phyloP scores from a whole-genome alignment of 768 basidiomycete species.

The Lanmaoa rubissima region DNA sequence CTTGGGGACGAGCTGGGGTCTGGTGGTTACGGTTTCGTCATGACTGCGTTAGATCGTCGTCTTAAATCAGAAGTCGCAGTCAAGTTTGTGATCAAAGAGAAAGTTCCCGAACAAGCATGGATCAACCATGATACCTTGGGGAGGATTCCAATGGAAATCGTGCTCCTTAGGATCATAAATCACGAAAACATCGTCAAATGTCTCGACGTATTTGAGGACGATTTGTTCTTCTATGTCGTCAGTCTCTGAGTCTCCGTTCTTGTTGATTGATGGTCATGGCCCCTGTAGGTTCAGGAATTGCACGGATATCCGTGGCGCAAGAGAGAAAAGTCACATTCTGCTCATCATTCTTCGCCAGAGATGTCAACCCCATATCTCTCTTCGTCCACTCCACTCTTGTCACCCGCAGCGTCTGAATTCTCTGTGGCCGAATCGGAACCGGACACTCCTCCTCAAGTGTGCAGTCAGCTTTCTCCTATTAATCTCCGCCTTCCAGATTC shows the following conservation, averaged over 20 bases:
- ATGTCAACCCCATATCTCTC: constrained; percentile 24
- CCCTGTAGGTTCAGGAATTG: constrained; percentile 77
- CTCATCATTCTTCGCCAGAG: constrained; percentile 25
- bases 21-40: constrained; percentile 95
- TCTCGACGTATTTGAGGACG: constrained; percentile 82
- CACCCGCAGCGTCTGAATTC: constrained; percentile 52
- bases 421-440: constrained; percentile 44
- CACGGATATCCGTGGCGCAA: constrained; percentile 89
- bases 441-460: constrained; percentile 41
- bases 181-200: constrained; percentile 85
- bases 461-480: constrained; percentile 23
- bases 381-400: constrained; percentile 51
- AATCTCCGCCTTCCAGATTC: constrained; percentile 18
- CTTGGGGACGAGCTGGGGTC: constrained; percentile 80
- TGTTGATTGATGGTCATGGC: neutral
- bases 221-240: constrained; percentile 84
- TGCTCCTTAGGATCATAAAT: constrained; percentile 67
- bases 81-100: constrained; percentile 89
- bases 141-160: constrained; percentile 76
- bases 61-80: constrained; percentile 78
- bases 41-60: constrained; percentile 69
- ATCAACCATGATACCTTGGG: constrained; percentile 60
- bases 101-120: constrained; percentile 51
- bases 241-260: constrained; percentile 26
- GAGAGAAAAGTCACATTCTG: constrained; percentile 34